Evolutionary conservation across 305 asterid species (phyloP).

Genomic region (Ajuga reptans): DNA sequence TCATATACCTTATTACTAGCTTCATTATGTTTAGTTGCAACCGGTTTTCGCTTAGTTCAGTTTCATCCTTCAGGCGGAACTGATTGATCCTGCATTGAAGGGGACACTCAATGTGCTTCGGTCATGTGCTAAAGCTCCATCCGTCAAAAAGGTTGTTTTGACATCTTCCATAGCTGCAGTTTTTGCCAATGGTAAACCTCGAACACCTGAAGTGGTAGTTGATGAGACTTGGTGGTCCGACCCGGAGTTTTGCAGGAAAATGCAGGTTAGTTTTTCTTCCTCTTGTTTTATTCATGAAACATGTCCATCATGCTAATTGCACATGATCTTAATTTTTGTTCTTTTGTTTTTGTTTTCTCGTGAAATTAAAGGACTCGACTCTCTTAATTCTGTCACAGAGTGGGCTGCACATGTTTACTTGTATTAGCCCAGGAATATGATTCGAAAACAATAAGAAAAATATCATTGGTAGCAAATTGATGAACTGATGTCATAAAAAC

Average conservation of each 20-base stretch:
- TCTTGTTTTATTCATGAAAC: not conserved
- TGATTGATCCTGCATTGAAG: constrained; percentile 51
- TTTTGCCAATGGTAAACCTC: constrained; percentile 33
- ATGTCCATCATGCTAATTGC: not conserved
- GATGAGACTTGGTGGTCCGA: constrained; percentile 56
- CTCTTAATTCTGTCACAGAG: not conserved
- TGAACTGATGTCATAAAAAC: not conserved
- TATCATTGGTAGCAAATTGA: not conserved
- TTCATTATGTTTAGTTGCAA: not conserved
- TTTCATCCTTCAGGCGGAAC: constrained; percentile 34
- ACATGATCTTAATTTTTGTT: not conserved
- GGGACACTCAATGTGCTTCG: constrained; percentile 41
- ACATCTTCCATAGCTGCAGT: constrained; percentile 55
- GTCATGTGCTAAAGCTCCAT: constrained; percentile 37
- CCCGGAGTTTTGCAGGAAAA: constrained; percentile 37
- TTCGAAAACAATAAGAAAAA: too few species aligned
- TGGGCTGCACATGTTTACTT: not conserved
- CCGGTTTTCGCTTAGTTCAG: not conserved
- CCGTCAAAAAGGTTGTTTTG: constrained; percentile 45
- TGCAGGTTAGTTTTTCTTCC: constrained; percentile 23
- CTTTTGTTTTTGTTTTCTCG: too few species aligned
- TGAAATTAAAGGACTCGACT: not conserved
- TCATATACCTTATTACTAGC: not conserved
- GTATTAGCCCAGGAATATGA: not conserved
- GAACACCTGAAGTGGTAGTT: constrained; percentile 45